Percentiles rank a stretch among this genome's conserved stretches.
These are phyloP conservation scores for Phytophthora crassamura DNA, from an alignment of 352 stramenopile genomes.

Conservation along the genomic window DNA sequence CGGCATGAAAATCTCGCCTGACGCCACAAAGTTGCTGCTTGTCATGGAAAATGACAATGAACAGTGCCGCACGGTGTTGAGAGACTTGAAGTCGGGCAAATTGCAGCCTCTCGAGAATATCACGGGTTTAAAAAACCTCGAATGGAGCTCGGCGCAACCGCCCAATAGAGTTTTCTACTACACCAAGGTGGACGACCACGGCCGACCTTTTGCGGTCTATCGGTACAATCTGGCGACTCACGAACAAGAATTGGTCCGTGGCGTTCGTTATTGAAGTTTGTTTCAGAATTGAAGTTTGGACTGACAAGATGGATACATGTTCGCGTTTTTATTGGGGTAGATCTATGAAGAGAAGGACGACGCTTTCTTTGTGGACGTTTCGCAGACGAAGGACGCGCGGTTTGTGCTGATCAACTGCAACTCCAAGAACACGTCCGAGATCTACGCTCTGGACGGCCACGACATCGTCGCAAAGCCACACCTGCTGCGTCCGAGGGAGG, in stretches of 20 bases:
- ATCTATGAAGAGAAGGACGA: conserved; percentile 80
- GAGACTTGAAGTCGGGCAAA: conserved; percentile 40
- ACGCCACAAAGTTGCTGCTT: conserved; percentile 67
- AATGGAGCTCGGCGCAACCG: conserved; percentile 51
- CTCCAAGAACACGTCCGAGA: conserved; percentile 89
- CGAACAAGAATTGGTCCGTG: conserved; percentile 60
- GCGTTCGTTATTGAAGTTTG: conserved; percentile 10
- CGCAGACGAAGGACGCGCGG: conserved; percentile 79
- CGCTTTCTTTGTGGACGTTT: conserved; percentile 88
- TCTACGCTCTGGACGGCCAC: conserved; percentile 55
- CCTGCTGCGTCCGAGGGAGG: conserved; percentile 56
- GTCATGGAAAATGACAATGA: conserved; percentile 79
- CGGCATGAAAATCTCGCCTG: conserved; percentile 78
- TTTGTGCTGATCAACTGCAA: conserved; percentile 91
- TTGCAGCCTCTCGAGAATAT: conserved; percentile 47
- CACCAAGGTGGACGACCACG: conserved; percentile 71
- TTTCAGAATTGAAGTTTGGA: conserved; percentile 21
- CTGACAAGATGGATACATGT: conserved; percentile 14
- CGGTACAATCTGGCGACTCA: conserved; percentile 61
- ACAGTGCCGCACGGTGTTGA: conserved; percentile 58
- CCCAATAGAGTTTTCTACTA: conserved; percentile 66
- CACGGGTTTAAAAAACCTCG: conserved; percentile 68
- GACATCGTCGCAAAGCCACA: conserved; percentile 37
- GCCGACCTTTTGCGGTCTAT: conserved; percentile 69
- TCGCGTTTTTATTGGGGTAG: conserved; percentile 31